Evolutionary conservation across 2,329 filamentous ascomycete genomes (phyloP), one percentile per base, ranked within the genome.

Genomic region (Sporothrix pallida): DNA sequence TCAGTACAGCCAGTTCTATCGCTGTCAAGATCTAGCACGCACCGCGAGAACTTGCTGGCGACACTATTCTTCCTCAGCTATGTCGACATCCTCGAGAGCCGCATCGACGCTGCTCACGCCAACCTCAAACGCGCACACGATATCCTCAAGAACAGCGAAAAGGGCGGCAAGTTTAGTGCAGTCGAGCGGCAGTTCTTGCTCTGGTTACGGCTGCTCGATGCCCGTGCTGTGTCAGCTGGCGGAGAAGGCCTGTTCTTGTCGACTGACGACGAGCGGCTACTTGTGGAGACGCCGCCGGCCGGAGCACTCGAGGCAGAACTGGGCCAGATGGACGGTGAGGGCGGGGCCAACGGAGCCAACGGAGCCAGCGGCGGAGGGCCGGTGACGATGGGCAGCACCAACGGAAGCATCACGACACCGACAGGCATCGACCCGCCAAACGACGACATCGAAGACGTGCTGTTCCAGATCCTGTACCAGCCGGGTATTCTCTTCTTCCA

Each of bases 401-500:
- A 52, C 65, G 65, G 65, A 9, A 68, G 44, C 42, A 67, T 68
- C 74, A 73, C 76, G 75, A 70, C 72, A 75, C 20, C 63, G 26
- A 68, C 52, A 31, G 46, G 68, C 48, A 68, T 31, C 15, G 42
- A n/a, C 9, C 20, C n/a, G 6, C 56, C 15, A n/a, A 79, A 82
- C 26, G 77, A 79, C 12, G 83, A 84, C 68, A 83, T 83, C 13
- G 85, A 87, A 68, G 85, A 88, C 56, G 83, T 86, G 1, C 79
- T 89, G 0, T 88, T 88, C 74, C 86, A 88, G 74, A 83, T 86
- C 0, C 78, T 88, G 2, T 88, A 87, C 75, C 84, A 87, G n/a
- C 87, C 86, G 0, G 86, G 86, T 0, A 84, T 88, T 23, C 80
- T 86, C 2, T 89, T 89, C 78, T 89, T 87, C 75, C 87, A 89